Conservation (phyloP, 2,329 filamentous ascomycete genomes). For the Nannizzia gypsea region DNA sequence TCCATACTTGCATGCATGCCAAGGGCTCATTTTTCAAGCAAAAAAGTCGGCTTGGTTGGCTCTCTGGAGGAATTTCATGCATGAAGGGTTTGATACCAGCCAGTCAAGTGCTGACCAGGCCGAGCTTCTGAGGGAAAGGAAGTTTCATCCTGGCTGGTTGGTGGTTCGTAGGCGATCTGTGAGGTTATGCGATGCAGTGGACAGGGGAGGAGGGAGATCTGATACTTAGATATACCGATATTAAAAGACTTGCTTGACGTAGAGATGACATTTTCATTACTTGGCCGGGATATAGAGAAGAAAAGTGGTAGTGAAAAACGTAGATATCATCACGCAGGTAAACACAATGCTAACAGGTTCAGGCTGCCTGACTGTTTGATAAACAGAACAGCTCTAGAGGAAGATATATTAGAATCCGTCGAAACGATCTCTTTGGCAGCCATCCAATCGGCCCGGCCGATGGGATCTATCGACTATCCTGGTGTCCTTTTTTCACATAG, state of each 20-base stretch:
- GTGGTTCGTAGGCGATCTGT: no score
- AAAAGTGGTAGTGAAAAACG: not conserved
- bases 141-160: not conserved
- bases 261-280: not conserved
- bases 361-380: no score
- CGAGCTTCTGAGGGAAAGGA: not conserved
- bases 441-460: not conserved
- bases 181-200: no score
- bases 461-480: not conserved
- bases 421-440: not conserved
- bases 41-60: not conserved
- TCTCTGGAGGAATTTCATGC: not conserved
- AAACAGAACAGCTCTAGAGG: not conserved
- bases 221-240: not conserved
- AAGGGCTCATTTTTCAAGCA: not conserved
- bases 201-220: no score
- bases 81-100: not conserved
- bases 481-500: not conserved
- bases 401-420: not conserved
- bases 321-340: slow-evolving; percentile 3
- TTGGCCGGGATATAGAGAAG: not conserved
- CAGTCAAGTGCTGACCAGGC: not conserved
- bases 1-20: not conserved
- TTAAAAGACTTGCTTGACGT: no score
- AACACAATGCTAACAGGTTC: not conserved